A percentile compares a stretch with the other conserved stretches of the same genome.
phyloP scores from a whole-genome alignment of 139 green algal genomes.

The Picochlorum sp. region DNA sequence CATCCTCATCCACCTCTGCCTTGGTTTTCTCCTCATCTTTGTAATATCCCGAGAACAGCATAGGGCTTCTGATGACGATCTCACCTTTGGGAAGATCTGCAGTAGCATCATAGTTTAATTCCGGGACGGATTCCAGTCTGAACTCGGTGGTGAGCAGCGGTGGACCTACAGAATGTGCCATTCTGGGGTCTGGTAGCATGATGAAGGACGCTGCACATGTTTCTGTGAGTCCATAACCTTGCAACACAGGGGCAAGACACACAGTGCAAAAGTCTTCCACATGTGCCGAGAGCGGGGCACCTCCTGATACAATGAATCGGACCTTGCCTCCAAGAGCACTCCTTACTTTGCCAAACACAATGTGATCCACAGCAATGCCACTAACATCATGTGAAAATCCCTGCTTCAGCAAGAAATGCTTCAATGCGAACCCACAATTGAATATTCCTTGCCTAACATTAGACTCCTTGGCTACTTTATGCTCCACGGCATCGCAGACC shows the following conservation, averaged over 20 bases:
- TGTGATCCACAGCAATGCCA: slow-evolving; percentile 38
- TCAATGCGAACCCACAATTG: slow-evolving; percentile 57
- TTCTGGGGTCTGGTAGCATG: slow-evolving; percentile 31
- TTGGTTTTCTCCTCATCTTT: slow-evolving; percentile 57
- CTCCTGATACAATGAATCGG: slow-evolving; percentile 67
- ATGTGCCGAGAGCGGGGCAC: slow-evolving; percentile 71
- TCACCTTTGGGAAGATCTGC: slow-evolving; percentile 46
- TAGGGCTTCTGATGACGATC: slow-evolving; percentile 64
- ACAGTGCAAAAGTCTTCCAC: slow-evolving; percentile 81
- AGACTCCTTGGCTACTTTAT: slow-evolving; percentile 21
- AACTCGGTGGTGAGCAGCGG: slow-evolving; percentile 50
- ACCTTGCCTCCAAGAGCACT: slow-evolving; percentile 56
- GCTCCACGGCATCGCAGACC: slow-evolving; percentile 37
- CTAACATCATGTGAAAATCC: slow-evolving; percentile 30
- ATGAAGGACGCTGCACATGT: slow-evolving; percentile 76
- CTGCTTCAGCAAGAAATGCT: slow-evolving; percentile 55
- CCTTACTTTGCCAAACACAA: slow-evolving; percentile 69
- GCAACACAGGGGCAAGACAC: slow-evolving; percentile 58
- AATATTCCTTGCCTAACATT: slow-evolving; percentile 51
- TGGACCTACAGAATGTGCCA: slow-evolving; percentile 66
- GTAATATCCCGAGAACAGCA: slow-evolving; percentile 74
- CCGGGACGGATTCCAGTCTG: slow-evolving; percentile 43
- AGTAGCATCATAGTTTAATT: slow-evolving; percentile 53
- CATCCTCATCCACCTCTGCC: slow-evolving; percentile 61
- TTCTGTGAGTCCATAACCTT: slow-evolving; percentile 89